Conservation (phyloP, 164 flowering plant genomes). For the Macadamia tetraphylla region DNA sequence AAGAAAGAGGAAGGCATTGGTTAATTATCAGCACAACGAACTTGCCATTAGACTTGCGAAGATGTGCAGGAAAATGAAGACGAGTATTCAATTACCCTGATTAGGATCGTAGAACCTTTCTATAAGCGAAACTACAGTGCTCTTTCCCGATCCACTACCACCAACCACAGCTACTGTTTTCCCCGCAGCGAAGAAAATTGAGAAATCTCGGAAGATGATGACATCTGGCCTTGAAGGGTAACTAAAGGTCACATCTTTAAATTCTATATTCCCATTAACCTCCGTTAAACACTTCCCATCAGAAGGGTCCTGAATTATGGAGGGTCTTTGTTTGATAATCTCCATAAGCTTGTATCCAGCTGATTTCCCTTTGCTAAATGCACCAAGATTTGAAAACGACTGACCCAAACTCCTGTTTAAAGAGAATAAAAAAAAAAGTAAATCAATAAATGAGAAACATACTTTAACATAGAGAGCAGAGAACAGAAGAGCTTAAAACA, state of each 20-base stretch:
- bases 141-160: constrained; percentile 99
- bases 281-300: constrained; percentile 67
- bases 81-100: constrained; percentile 43
- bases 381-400: constrained; percentile 94
- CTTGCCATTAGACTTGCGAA: neutral
- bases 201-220: constrained; percentile 65
- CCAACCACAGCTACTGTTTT: constrained; percentile 94
- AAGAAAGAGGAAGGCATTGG: neutral
- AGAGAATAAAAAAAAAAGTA: constrained; percentile 4
- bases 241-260: constrained; percentile 81
- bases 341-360: constrained; percentile 96
- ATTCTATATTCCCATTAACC: constrained; percentile 81
- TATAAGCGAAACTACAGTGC: constrained; percentile 87
- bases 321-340: constrained; percentile 80
- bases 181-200: constrained; percentile 83
- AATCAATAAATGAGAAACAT: neutral
- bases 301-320: constrained; percentile 56
- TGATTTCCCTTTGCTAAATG: constrained; percentile 95
- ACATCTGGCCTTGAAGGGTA: constrained; percentile 97
- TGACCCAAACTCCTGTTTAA: constrained; percentile 93
- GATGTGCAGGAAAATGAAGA: neutral
- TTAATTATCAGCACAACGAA: constrained; percentile 1
- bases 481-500: neutral
- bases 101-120: constrained; percentile 96
- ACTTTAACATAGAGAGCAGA: neutral